Evolutionary conservation across 495 filamentous ascomycete genomes (phyloP).

Genomic region (Cercophora sp.): DNA sequence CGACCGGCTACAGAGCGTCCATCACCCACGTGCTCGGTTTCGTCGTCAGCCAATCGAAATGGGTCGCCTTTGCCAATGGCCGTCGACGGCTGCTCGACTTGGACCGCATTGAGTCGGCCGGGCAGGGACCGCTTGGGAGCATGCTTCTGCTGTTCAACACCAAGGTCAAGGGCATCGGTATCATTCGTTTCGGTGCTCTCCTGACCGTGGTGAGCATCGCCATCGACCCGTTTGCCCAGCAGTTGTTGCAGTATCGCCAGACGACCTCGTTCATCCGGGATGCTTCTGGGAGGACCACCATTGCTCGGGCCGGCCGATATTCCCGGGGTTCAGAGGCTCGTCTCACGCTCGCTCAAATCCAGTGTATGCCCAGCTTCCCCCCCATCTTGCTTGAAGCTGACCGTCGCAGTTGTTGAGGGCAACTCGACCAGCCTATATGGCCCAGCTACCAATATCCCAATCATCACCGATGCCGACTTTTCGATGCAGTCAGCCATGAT

Average conservation of each 20-base stretch:
- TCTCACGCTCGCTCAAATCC: not conserved
- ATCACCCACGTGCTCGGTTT: not conserved
- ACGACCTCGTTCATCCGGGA: not conserved
- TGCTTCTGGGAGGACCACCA: not conserved
- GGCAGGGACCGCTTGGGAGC: not conserved
- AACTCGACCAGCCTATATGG: not conserved
- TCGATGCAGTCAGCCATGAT: not conserved
- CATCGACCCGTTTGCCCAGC: slow-evolving; percentile 4
- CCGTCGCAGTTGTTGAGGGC: not conserved
- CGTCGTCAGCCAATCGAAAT: not conserved
- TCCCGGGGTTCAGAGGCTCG: not conserved
- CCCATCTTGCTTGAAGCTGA: too few relatives aligned
- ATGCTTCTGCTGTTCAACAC: not conserved
- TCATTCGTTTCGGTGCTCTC: not conserved
- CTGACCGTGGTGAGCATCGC: not conserved
- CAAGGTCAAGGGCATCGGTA: slow-evolving; percentile 3
- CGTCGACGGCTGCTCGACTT: slow-evolving; percentile 4
- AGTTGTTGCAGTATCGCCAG: not conserved
- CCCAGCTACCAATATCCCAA: not conserved
- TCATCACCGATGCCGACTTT: not conserved
- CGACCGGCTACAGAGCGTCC: not conserved
- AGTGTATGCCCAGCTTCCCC: too few relatives aligned
- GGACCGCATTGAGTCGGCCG: slow-evolving; percentile 2
- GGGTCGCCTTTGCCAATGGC: not conserved
- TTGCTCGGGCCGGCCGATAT: not conserved